phyloP scores from a whole-genome alignment of 192 early-diverging fungal species.

The Umbelopsis sp. region DNA sequence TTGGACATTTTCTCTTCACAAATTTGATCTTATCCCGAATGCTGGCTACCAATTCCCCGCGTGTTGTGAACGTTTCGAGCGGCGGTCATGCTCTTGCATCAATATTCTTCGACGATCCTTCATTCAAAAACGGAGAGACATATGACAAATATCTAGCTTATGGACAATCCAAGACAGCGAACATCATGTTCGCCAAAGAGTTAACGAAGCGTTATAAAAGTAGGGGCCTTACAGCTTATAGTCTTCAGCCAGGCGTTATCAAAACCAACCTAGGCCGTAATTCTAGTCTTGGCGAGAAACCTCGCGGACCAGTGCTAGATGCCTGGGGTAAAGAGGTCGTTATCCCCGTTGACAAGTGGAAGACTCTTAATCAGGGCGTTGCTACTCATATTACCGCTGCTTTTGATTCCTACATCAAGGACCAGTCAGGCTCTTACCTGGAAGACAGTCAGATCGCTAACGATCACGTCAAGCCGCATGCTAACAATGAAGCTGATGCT shows the following conservation, averaged over 20 bases:
- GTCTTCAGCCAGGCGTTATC: conserved; percentile 4
- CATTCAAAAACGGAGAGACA: neutral
- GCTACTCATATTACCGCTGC: neutral
- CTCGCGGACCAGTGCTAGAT: neutral
- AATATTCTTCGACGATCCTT: conserved; percentile 16
- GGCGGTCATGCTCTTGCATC: neutral
- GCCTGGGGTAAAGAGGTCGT: neutral
- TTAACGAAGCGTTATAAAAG: neutral
- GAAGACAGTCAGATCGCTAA: neutral
- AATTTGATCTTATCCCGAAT: conserved; percentile 12
- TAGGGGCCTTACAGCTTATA: neutral
- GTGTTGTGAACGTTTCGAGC: conserved; percentile 3
- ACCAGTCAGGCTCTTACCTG: neutral
- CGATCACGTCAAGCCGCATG: neutral
- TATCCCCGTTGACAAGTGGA: neutral
- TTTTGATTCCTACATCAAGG: neutral
- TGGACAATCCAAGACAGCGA: conserved; percentile 18
- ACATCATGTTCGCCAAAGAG: conserved; percentile 5
- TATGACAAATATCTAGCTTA: neutral
- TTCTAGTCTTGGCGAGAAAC: neutral
- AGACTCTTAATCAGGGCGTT: neutral
- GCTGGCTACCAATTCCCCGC: neutral
- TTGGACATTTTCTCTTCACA: conserved; percentile 26
- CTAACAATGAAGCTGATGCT: neutral
- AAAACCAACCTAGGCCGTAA: neutral